Evolutionary conservation across 169 alveolate species (phyloP).

Genomic region (Perkinsus chesapeaki): DNA sequence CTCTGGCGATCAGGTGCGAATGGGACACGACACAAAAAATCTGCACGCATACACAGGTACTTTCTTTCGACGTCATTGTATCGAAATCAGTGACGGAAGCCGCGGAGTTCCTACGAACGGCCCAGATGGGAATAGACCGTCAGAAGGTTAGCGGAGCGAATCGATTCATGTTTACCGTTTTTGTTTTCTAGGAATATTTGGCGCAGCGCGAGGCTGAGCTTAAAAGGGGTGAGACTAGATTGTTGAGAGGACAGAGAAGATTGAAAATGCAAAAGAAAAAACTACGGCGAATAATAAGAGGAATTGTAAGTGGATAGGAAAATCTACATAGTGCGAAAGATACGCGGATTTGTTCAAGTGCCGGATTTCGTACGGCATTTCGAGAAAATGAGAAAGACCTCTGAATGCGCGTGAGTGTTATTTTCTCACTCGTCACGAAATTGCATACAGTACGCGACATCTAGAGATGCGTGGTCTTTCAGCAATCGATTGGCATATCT

Average conservation of each 20-base stretch:
- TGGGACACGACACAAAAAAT: neutral
- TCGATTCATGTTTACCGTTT: neutral
- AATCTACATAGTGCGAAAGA: neutral
- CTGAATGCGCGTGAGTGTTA: too few relatives aligned
- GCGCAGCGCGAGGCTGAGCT: neutral
- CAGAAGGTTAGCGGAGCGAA: neutral
- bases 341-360: neutral
- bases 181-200: neutral
- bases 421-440: too few relatives aligned
- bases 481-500: neutral
- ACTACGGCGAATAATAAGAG: neutral
- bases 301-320: neutral
- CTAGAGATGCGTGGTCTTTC: neutral
- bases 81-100: neutral
- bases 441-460: too few relatives aligned
- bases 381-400: too few relatives aligned
- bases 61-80: neutral
- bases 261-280: neutral
- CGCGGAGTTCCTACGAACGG: neutral
- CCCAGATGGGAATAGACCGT: neutral
- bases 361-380: too few relatives aligned
- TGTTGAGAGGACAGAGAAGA: neutral
- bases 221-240: neutral
- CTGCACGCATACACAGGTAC: neutral
- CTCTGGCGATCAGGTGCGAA: neutral